Percentiles rank a stretch among this genome's conserved stretches.
phyloP scores from a whole-genome alignment of 805 yeast species.

The Teunomyces atbi region DNA sequence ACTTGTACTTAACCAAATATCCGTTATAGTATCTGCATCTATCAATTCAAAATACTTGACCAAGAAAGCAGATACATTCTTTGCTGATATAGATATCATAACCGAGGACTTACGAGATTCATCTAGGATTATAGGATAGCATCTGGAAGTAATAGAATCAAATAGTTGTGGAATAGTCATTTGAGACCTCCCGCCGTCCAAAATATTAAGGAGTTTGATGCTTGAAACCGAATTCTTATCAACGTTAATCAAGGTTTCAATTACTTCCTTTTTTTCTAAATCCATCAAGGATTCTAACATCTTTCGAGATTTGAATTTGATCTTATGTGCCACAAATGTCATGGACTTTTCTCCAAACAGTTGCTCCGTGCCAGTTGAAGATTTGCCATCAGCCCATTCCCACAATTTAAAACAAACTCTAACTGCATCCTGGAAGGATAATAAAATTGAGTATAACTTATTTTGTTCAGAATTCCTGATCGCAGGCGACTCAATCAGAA shows the following conservation, averaged over 20 bases:
- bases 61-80: slow-evolving; percentile 50
- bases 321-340: slow-evolving; percentile 48
- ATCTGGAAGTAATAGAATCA: slow-evolving; percentile 50
- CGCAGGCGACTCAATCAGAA: slow-evolving; percentile 65
- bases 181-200: slow-evolving; percentile 83
- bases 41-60: slow-evolving; percentile 60
- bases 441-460: slow-evolving; percentile 55
- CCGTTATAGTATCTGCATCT: slow-evolving; percentile 77
- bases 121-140: slow-evolving; percentile 31
- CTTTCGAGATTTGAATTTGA: slow-evolving; percentile 68
- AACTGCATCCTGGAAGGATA: slow-evolving; percentile 62
- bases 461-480: slow-evolving; percentile 49
- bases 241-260: slow-evolving; percentile 61
- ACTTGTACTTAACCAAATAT: slow-evolving; percentile 63
- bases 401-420: slow-evolving; percentile 60
- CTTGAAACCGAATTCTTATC: slow-evolving; percentile 14
- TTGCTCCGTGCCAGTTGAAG: slow-evolving; percentile 6
- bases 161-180: slow-evolving; percentile 68
- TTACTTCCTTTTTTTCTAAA: slow-evolving; percentile 68
- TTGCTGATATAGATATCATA: slow-evolving; percentile 45
- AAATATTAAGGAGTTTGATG: slow-evolving; percentile 65
- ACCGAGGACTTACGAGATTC: slow-evolving; percentile 45
- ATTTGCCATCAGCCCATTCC: slow-evolving; percentile 59
- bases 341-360: slow-evolving; percentile 24
- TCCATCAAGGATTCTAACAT: slow-evolving; percentile 62